phyloP scores from a whole-genome alignment of 371 early-diverging fungal species.

The Globomyces sp. region DNA sequence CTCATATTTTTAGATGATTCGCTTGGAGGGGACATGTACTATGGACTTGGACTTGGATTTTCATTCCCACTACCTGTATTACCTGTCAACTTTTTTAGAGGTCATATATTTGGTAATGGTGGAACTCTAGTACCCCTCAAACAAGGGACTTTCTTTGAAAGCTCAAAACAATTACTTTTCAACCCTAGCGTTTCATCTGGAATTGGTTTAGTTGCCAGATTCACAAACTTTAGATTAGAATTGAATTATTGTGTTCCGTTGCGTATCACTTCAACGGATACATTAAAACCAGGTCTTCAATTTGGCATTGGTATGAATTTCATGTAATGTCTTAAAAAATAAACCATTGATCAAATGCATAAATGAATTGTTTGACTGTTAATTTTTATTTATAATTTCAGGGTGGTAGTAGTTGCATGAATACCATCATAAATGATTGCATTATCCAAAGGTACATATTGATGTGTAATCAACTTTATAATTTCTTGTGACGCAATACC shows the following conservation, averaged over 20 bases:
- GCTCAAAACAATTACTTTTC: constrained; percentile 23
- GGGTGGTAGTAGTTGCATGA: constrained; percentile 41
- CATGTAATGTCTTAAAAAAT: constrained; percentile 48
- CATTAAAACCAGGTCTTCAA: constrained; percentile 74
- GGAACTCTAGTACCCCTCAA: constrained; percentile 68
- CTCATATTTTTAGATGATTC: constrained; percentile 63
- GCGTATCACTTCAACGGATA: constrained; percentile 67
- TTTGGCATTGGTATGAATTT: constrained; percentile 87
- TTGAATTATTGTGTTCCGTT: constrained; percentile 88
- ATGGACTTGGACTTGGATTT: constrained; percentile 73
- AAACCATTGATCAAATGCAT: neutral
- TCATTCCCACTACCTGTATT: constrained; percentile 79
- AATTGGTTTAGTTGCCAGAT: constrained; percentile 79
- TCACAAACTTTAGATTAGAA: constrained; percentile 83
- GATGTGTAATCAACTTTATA: constrained; percentile 87
- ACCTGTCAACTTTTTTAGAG: constrained; percentile 60
- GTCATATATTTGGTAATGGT: constrained; percentile 85
- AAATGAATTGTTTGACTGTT: neutral
- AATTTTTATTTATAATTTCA: constrained; percentile 7
- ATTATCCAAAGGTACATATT: constrained; percentile 85
- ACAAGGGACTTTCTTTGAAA: constrained; percentile 34
- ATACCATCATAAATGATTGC: constrained; percentile 82
- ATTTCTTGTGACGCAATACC: constrained; percentile 93
- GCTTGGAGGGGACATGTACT: constrained; percentile 83
- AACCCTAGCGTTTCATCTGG: constrained; percentile 30